Evolutionary conservation across 495 filamentous ascomycete species (phyloP).

Genomic region (Neurospora intermedia): DNA sequence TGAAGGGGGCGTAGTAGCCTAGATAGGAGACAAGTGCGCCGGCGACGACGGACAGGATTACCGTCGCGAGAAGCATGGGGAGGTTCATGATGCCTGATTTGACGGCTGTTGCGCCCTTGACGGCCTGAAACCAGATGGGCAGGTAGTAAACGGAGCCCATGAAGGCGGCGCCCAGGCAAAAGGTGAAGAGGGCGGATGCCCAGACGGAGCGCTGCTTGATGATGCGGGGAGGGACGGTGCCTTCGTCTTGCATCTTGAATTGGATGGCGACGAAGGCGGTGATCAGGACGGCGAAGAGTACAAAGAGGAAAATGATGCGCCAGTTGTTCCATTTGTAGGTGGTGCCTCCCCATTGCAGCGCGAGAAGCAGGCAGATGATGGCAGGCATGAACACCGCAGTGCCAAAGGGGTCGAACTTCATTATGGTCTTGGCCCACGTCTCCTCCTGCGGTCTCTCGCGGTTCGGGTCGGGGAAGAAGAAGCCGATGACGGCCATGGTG

Average conservation of each 20-base stretch:
- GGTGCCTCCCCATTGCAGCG: conserved; percentile 77
- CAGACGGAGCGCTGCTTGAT: conserved; percentile 59
- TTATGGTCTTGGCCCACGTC: conserved; percentile 35
- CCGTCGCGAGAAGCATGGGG: conserved; percentile 56
- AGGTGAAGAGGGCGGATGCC: conserved; percentile 40
- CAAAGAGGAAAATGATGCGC: conserved; percentile 60
- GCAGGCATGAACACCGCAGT: conserved; percentile 58
- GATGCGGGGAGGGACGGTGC: conserved; percentile 62
- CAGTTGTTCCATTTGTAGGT: conserved; percentile 55
- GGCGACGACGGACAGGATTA: conserved; percentile 48
- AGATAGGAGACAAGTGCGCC: conserved; percentile 50
- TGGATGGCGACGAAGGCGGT: conserved; percentile 52
- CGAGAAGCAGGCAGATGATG: conserved; percentile 63
- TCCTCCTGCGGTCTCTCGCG: conserved; percentile 20
- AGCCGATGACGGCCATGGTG: conserved; percentile 48
- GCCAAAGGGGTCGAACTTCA: conserved; percentile 57
- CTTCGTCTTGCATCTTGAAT: conserved; percentile 50
- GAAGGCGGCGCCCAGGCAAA: conserved; percentile 51
- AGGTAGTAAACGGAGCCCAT: conserved; percentile 63
- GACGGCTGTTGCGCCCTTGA: conserved; percentile 57
- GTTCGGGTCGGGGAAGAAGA: conserved; percentile 45
- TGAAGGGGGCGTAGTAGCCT: conserved; percentile 72
- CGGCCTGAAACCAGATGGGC: conserved; percentile 84
- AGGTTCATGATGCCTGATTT: conserved; percentile 68
- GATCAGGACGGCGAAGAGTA: conserved; percentile 59